Conservation (phyloP, 2,329 filamentous ascomycete genomes). For the Tolypocladium guangdongense region DNA sequence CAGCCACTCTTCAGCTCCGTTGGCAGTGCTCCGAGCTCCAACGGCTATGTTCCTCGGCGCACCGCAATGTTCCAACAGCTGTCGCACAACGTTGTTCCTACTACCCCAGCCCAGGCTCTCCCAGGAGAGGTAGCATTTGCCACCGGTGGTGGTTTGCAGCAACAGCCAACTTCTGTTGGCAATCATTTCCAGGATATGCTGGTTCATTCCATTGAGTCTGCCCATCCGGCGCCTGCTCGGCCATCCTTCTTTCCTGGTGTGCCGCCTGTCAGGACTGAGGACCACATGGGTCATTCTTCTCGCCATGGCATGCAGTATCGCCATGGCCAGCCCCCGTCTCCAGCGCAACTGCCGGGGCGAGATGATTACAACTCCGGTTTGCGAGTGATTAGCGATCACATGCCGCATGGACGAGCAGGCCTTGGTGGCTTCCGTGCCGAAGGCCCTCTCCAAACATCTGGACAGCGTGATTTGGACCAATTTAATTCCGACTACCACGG, state of each 20-base stretch:
- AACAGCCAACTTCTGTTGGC: conserved; percentile 12
- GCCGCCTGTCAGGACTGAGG: conserved; percentile 14
- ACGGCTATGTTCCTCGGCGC: conserved; percentile 13
- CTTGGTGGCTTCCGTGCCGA: neutral
- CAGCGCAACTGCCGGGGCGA: neutral
- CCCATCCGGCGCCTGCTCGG: conserved; percentile 23
- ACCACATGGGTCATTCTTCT: conserved; percentile 10
- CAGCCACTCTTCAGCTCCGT: conserved; percentile 5
- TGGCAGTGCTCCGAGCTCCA: conserved; percentile 11
- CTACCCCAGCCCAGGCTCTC: conserved; percentile 3
- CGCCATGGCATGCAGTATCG: conserved; percentile 8
- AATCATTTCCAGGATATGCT: conserved; percentile 28
- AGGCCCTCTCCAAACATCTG: neutral
- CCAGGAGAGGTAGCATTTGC: conserved; percentile 16
- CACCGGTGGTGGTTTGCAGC: conserved; percentile 12
- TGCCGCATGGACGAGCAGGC: neutral
- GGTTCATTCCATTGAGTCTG: conserved; percentile 35
- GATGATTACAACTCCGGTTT: conserved; percentile 2
- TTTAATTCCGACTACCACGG: neutral
- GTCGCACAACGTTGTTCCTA: conserved; percentile 4
- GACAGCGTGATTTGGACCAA: neutral
- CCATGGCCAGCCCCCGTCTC: neutral
- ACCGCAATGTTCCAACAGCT: neutral
- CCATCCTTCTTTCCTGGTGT: conserved; percentile 23
- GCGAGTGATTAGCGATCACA: conserved; percentile 7